A percentile compares a stretch with the other conserved stretches of the same genome.
These are phyloP conservation scores for Hymenoscyphus occultus DNA, from an alignment of 2,329 filamentous ascomycete species.

Conservation along the genomic window DNA sequence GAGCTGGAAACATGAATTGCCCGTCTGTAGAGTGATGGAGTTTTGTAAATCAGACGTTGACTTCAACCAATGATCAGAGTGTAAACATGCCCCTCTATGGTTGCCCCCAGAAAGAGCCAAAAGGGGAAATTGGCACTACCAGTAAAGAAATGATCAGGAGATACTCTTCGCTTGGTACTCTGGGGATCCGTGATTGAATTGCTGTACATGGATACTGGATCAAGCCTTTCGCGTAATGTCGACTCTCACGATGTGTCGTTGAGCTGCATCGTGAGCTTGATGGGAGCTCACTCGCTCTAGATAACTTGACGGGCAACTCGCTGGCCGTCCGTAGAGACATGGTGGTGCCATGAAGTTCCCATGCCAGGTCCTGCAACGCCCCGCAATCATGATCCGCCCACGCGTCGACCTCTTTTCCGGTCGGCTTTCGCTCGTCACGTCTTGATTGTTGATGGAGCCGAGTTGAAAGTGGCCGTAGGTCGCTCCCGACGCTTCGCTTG, in stretches of 20 bases:
- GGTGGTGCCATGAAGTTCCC: too few relatives aligned
- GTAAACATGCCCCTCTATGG: neutral
- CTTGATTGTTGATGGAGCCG: neutral
- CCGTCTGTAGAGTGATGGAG: neutral
- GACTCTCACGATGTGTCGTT: neutral
- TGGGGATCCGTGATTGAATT: neutral
- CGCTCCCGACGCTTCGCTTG: neutral
- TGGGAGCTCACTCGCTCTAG: neutral
- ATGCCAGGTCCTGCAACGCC: neutral
- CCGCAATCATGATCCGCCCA: neutral
- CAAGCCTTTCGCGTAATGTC: neutral
- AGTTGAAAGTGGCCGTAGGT: neutral
- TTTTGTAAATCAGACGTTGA: neutral
- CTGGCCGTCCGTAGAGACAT: neutral
- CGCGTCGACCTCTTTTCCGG: neutral
- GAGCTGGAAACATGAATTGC: neutral
- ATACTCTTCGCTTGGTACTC: too few relatives aligned
- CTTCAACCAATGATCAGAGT: neutral
- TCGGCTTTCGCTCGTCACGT: neutral
- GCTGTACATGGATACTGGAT: neutral
- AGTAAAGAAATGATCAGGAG: neutral
- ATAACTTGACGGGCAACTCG: neutral
- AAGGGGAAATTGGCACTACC: neutral
- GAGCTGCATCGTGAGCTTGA: neutral
- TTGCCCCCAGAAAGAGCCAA: neutral